Conservation (phyloP, 2,329 filamentous ascomycete species). For the Orbilia javanica region DNA sequence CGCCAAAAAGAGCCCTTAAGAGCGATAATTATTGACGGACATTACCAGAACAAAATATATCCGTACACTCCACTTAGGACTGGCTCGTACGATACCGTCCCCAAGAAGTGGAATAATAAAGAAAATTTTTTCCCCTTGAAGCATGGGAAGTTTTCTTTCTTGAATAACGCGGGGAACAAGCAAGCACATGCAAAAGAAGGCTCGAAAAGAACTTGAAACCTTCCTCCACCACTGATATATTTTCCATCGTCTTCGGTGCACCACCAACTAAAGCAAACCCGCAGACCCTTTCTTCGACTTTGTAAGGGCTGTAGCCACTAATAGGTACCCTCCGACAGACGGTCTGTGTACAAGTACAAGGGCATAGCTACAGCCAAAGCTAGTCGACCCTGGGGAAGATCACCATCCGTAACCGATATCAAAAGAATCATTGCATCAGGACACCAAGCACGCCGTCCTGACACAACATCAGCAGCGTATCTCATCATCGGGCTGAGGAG, state of each 20-base stretch:
- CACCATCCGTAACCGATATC: conserved; percentile 41
- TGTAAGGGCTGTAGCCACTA: conserved; percentile 12
- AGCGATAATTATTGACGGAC: conserved; percentile 57
- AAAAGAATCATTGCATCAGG: conserved; percentile 30
- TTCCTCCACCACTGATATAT: conserved; percentile 20
- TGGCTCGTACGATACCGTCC: conserved; percentile 29
- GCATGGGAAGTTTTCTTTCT: conserved; percentile 23
- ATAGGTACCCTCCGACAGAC: conserved; percentile 34
- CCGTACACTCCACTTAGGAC: conserved; percentile 35
- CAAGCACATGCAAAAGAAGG: conserved; percentile 53
- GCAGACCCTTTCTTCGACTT: conserved; percentile 8
- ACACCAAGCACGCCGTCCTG: conserved; percentile 18
- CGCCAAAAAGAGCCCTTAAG: conserved; percentile 55
- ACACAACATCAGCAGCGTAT: conserved; percentile 24
- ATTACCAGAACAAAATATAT: conserved; percentile 50
- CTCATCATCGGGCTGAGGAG: conserved; percentile 5
- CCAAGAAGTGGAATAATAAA: conserved; percentile 37
- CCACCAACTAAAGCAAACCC: not conserved
- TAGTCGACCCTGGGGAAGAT: conserved; percentile 41
- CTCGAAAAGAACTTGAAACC: conserved; percentile 15
- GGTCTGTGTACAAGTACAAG: conserved; percentile 30
- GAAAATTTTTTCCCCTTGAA: conserved; percentile 27
- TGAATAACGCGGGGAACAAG: conserved; percentile 41
- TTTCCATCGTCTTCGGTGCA: conserved; percentile 16
- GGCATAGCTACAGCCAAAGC: conserved; percentile 13